Evolutionary conservation across 768 basidiomycete species (phyloP), one percentile per base, ranked within the genome.

Genomic region (Tylopilus subfusipes): DNA sequence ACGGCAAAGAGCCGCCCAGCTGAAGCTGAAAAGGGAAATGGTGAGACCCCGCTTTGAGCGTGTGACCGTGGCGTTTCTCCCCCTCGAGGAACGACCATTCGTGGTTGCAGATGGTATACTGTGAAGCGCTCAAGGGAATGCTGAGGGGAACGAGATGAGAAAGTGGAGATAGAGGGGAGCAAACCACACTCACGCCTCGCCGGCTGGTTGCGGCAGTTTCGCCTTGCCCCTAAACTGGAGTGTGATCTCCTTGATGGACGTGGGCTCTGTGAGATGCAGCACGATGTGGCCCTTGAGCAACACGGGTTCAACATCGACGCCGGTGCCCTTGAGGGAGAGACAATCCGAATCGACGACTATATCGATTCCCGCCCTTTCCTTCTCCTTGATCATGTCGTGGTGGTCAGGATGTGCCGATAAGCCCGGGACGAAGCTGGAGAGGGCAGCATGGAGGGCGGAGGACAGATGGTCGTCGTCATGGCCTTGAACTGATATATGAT

Each of bases 11-110:
- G 36, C 91, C 92, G 22, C 91, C 90, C 27, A 98, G 76, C 56
- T 87, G 83, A 54, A 97, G 81, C 60, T 86, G 85, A 74, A 98
- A 98, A 22, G 95, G 95, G 71, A 98, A 98, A 24, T 84, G 73
- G 67, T 98, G 96, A 33, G 84, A 85, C 14, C 96, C 96, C n/a
- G 94, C 93, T 73, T 98, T 97, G 68, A 98, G 85, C 0, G 94
- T 98, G 63, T 91, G 93, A 12, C 80, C 76, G 64, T 88, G 85
- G 39, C 77, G 79, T 70, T 84, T 88, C 62, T 86, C 83, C 53
- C 90, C 89, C 62, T 92, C 87, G 46, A 96, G 84, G 75, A 97
- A 95, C 16, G 90, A 88, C 93, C 92, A 95, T 57, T 93, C 90
- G 65, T 95, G 91, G 54, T 81, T 82, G 70, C 87, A 88, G 40